Evolutionary conservation across 805 yeast genomes (phyloP), one percentile per base, ranked within the genome.

Genomic region (Candida chilensis): DNA sequence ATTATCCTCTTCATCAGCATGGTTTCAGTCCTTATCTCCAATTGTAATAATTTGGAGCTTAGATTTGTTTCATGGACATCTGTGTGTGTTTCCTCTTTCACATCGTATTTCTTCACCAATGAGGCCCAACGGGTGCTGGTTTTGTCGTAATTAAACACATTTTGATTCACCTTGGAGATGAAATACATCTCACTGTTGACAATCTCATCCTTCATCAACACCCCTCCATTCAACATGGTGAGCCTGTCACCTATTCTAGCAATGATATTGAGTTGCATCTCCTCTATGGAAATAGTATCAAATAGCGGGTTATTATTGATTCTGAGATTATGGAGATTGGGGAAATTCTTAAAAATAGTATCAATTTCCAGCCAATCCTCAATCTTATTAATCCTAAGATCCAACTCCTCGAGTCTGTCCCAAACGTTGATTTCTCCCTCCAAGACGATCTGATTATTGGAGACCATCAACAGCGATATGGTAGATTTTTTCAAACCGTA

Each of bases 171-270:
- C 36, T 63, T 63, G 4, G 75, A 61, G 17, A 81, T 55, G 36
- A 81, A 75, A 44, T 69, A 84, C 4, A 82, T 46, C 47, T 86
- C 95, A 1, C 83, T 79, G 38, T 78, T 81, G 5, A 35, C 39
- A 12, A 86, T 59, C 29, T 76, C 81, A 2, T 52, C 61, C 1
- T 27, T 32, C 3, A 56, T 44, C 6, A 84, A 52, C 0, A 21
- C 30, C 1, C 75, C 63, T 1, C 95, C 94, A 43, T 87, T 76
- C 10, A 86, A 50, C 16, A 50, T 53, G 1, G 28, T 24, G 2
- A 79, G 26, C 0, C 37, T 31, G 1, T 55, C 52, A 58, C 21
- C 24, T 5, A 60, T 50, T 16, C 82, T 51, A 1, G 76, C 77
- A 13, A 79, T 60, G 3, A 71, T 38, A 26, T 57, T 38, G 4